Evolutionary conservation across 2,329 filamentous ascomycete genomes (phyloP), one percentile per base, ranked within the genome.

Genomic region (Penicillium expansum): DNA sequence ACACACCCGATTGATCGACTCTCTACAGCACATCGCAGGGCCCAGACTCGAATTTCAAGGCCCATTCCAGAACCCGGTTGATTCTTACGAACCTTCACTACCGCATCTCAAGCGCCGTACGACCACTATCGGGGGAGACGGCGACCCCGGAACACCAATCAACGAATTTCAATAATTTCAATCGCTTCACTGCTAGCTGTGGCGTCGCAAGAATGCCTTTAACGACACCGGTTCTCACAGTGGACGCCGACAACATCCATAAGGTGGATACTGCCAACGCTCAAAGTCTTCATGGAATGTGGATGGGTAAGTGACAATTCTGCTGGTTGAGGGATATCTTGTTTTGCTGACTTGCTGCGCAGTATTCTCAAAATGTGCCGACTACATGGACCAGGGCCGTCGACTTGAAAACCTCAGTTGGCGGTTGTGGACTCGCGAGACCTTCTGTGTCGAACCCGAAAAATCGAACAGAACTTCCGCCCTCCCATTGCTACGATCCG

Each of bases 361-460:
- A 94, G 92, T 97, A 59, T 97, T 97, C 73, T 93, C 92, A 50
- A 91, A 92, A 77, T 96, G 93, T 76, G 91, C 92, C 71, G 91
- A 94, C 70, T 94, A 92, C 51, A 88, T 97, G 73, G 91, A 96
- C 73, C 90, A 97, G 76, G 94, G 94, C 56, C 87, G 91, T 71
- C 84, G 94, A 70, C 81, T 97, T 72, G 94, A 97, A 75, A 97
- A 99, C 78, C 81, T 99, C 62, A 95, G 90, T 73, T 97, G 94
- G 94, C 83, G 94, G 68, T 79, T 97, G 60, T 97, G 92, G 93
- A 95, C 91, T 68, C 85, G 92, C 69, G 92, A 97, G 73, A 93
- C 90, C 11, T 91, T 96, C 68, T 96, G 92, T 77, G 92, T 89
- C 76, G 88, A 90, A 61, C 83, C 83, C n/a, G 68, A 70, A 50